Base-by-base conservation (phyloP, 345 rosid species). In the Euclidium syriacum region DNA sequence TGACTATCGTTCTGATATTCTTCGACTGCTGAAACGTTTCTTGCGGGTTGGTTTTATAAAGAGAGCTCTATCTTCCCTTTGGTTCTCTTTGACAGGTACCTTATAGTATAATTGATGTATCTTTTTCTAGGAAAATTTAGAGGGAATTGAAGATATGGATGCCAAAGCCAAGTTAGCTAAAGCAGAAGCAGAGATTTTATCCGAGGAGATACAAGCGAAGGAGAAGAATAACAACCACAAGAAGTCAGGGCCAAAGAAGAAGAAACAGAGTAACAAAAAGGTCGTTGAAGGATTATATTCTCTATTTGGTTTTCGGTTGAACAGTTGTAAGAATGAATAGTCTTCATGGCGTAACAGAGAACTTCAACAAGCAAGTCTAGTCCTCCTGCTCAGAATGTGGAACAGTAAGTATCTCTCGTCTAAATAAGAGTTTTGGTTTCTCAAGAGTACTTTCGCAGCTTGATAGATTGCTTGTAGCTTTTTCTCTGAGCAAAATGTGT, bases 211-310 rank as follows among this genome's bases (percentile, higher is more conserved):
- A 9, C n/a, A 36, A 36, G 34, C 36, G 57, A 17, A 43, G 19
- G 29, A 38, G 34, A 42, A 11, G 58, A 48, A n/a, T n/a, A n/a
- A n/a, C n/a, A n/a, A n/a, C n/a, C n/a, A n/a, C n/a, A n/a, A n/a
- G n/a, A n/a, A 19, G 8, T 24, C 10, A 33, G 11, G 2, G 44
- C 0, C 53, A 17, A 44, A 55, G 27, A 65, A 44, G 48, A 65
- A 65, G 63, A 65, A 43, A 55, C 17, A 35, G 44, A 55, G 46
- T 17, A 44, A 12, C 48, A 55, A 18, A 0, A 65, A 65, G 57
- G 71, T 56, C 27, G 11, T 23, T 55, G 3, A 12, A 36, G 60
- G 5, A 43, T 32, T 25, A 11, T 12, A 17, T 33, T 46, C n/a
- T 44, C 23, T 60, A 3, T 44, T 20, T 59, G 29, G 7, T 59